A percentile compares a stretch with the other conserved stretches of the same genome.
phyloP scores from a whole-genome alignment of 371 early-diverging fungal species.

The Actinomortierella ambigua region DNA sequence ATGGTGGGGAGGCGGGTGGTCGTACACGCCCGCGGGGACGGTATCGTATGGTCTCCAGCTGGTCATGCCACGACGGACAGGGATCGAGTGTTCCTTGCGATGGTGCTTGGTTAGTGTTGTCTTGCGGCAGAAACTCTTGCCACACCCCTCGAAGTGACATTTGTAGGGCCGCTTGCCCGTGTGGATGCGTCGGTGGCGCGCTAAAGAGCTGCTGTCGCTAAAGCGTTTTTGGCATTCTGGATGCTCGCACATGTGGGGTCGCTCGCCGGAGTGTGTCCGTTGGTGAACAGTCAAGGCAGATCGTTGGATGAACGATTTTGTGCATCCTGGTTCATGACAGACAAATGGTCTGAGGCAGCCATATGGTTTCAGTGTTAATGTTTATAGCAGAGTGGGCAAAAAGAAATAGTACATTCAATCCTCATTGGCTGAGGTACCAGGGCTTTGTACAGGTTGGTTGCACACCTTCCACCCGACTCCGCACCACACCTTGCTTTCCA shows the following conservation, averaged over 20 bases:
- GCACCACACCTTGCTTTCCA: not conserved
- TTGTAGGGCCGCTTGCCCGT: conserved; percentile 75
- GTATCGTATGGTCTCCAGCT: not conserved
- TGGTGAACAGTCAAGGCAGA: conserved; percentile 81
- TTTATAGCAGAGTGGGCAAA: too few relatives aligned
- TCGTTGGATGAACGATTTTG: conserved; percentile 76
- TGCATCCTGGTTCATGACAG: conserved; percentile 68
- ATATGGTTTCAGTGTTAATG: too few relatives aligned
- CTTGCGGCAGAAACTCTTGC: conserved; percentile 70
- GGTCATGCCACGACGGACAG: conserved; percentile 10
- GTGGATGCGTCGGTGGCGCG: conserved; percentile 66
- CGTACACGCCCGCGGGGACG: not conserved
- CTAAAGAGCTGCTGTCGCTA: conserved; percentile 62
- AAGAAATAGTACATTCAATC: too few relatives aligned
- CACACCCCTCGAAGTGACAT: conserved; percentile 62
- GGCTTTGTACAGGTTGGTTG: not conserved
- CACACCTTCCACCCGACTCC: not conserved
- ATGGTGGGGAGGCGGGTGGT: not conserved
- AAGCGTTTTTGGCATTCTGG: conserved; percentile 61
- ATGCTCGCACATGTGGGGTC: conserved; percentile 74
- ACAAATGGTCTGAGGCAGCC: conserved; percentile 58
- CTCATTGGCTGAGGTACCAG: not conserved
- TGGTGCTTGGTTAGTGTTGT: conserved; percentile 70
- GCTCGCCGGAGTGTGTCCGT: conserved; percentile 82
- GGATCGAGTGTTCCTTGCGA: conserved; percentile 46